phyloP scores from a whole-genome alignment of 1,284 basidiomycete species.

The Tylopilus sp. region DNA sequence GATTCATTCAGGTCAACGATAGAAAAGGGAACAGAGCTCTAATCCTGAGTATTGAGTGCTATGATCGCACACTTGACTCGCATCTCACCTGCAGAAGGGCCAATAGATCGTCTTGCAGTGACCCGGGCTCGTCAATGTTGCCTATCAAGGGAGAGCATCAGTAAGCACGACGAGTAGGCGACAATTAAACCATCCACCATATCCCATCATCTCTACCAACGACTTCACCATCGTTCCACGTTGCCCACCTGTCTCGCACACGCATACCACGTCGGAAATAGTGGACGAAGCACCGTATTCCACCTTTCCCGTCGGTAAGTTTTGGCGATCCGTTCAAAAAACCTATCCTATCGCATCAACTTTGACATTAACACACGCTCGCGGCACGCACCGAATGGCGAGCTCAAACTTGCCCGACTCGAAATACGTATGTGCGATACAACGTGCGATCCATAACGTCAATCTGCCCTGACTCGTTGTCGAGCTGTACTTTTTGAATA shows the following conservation, averaged over 20 bases:
- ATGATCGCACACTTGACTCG: too few relatives aligned
- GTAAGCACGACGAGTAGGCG: too few relatives aligned
- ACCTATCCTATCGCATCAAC: slow-evolving; percentile 57
- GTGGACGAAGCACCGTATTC: slow-evolving; percentile 74
- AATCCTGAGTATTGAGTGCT: too few relatives aligned
- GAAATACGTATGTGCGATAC: slow-evolving; percentile 87
- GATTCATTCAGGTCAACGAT: too few relatives aligned
- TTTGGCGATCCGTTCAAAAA: slow-evolving; percentile 89
- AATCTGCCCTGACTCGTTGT: slow-evolving; percentile 70
- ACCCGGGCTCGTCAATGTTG: too few relatives aligned
- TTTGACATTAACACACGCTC: too few relatives aligned
- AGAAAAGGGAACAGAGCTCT: too few relatives aligned
- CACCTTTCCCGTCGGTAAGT: slow-evolving; percentile 88
- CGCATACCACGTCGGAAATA: slow-evolving; percentile 82
- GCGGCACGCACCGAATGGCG: too few relatives aligned
- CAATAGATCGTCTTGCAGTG: too few relatives aligned
- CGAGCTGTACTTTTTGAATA: slow-evolving; percentile 82
- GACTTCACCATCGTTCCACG: slow-evolving; percentile 77
- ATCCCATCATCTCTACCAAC: slow-evolving; percentile 71
- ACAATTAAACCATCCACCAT: too few relatives aligned
- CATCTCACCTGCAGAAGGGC: too few relatives aligned
- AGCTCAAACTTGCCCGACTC: slow-evolving; percentile 83
- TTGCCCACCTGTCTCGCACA: slow-evolving; percentile 80
- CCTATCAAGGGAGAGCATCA: too few relatives aligned
- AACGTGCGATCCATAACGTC: slow-evolving; percentile 84